Evolutionary conservation across 306 rosid genomes (phyloP).

Genomic region (Cucumis cinereus): DNA sequence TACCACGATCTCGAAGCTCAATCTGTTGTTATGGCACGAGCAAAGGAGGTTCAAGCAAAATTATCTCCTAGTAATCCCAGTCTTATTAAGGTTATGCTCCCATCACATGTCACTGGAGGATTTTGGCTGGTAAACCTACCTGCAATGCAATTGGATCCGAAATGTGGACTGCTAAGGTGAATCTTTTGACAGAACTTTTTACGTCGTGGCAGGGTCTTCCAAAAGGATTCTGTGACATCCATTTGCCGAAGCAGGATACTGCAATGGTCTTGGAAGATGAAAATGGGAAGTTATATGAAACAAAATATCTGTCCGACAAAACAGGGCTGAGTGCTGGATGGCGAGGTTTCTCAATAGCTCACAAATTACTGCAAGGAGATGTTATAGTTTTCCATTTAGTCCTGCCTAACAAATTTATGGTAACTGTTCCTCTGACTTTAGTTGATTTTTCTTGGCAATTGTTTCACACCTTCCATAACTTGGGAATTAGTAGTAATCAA

Average conservation of each 20-base stretch:
- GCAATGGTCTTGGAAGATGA: slow-evolving; percentile 15
- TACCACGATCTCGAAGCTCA: neutral
- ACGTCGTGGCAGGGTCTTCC: slow-evolving; percentile 12
- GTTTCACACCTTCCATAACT: neutral
- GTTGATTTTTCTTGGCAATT: neutral
- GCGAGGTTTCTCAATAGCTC: slow-evolving; percentile 8
- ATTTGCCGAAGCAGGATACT: slow-evolving; percentile 13
- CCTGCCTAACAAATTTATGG: slow-evolving; percentile 16
- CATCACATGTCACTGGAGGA: slow-evolving; percentile 12
- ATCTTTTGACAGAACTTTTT: neutral
- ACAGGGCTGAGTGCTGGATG: slow-evolving; percentile 16
- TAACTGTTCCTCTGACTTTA: neutral
- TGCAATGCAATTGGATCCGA: neutral
- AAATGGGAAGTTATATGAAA: slow-evolving; percentile 9
- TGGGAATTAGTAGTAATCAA: too few species aligned
- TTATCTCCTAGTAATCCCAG: slow-evolving; percentile 11
- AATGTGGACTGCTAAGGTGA: neutral
- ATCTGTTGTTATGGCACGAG: slow-evolving; percentile 3
- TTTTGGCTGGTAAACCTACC: slow-evolving; percentile 15
- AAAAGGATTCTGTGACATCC: slow-evolving; percentile 9
- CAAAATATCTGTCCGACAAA: neutral
- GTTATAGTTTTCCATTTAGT: slow-evolving; percentile 14
- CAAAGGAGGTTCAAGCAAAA: slow-evolving; percentile 16
- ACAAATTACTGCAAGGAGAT: slow-evolving; percentile 10
- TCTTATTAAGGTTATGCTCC: slow-evolving; percentile 17